Conservation (phyloP, 805 yeast species). For the Saturnispora hagleri region DNA sequence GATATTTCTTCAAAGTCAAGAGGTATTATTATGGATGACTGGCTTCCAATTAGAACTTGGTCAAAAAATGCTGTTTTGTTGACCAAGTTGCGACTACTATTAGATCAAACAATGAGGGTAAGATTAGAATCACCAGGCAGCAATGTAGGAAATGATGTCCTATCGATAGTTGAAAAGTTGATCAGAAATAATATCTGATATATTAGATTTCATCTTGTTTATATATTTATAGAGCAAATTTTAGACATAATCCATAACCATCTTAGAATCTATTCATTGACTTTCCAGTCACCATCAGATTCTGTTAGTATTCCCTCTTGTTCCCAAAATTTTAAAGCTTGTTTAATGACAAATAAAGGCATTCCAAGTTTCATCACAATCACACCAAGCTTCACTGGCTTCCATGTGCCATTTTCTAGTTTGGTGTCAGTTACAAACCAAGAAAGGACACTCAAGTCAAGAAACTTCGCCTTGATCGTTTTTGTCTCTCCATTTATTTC, state of each 20-base stretch:
- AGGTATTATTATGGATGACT: conserved; percentile 76
- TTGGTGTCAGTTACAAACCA: conserved; percentile 18
- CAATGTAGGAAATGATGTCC: conserved; percentile 27
- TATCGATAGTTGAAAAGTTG: conserved; percentile 33
- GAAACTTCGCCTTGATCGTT: conserved; percentile 41
- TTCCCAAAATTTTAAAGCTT: conserved; percentile 54
- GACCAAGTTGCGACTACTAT: conserved; percentile 52
- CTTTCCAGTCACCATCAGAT: conserved; percentile 12
- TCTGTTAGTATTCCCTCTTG: conserved; percentile 43
- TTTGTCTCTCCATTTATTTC: conserved; percentile 35
- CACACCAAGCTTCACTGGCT: conserved; percentile 22
- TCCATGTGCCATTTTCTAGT: not conserved
- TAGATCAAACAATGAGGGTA: conserved; percentile 59
- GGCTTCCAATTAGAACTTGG: conserved; percentile 91
- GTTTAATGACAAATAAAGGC: conserved; percentile 31
- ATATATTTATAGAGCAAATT: not conserved
- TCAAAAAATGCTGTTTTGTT: conserved; percentile 85
- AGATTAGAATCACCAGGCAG: conserved; percentile 32
- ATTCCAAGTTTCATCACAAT: conserved; percentile 34
- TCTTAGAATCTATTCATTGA: conserved; percentile 6
- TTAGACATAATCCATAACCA: not conserved
- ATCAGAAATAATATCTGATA: conserved; percentile 16
- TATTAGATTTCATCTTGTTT: not conserved
- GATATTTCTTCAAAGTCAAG: conserved; percentile 55
- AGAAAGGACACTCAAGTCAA: conserved; percentile 49